Base-by-base conservation (phyloP, 148 eudicot genomes). In the Suaeda aralocaspica region DNA sequence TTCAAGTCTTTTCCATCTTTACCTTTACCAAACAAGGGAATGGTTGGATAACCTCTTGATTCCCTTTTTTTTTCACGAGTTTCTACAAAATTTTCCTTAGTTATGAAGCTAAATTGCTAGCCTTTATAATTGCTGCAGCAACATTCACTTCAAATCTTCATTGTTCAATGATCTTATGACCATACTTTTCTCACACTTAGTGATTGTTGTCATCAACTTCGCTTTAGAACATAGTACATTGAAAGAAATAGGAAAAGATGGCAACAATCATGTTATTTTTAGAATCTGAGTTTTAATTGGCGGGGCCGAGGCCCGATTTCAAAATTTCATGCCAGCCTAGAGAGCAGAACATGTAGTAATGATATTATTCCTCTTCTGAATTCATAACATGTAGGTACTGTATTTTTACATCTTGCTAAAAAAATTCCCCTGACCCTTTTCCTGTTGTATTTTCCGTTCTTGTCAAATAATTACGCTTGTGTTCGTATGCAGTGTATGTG, bases 401-500 rank as follows among this genome's bases (percentile, higher is more conserved):
- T n/a, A n/a, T n/a, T n/a, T n/a, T n/a, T n/a, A n/a, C n/a, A n/a
- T n/a, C n/a, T n/a, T n/a, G n/a, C n/a, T n/a, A n/a, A n/a, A 49
- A 30, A 30, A 48, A 28, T 34, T 41, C 64, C 44, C 19, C 22
- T 14, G 22, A n/a, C 21, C 21, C 22, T 39, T 49, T 22, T 52
- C 59, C 9, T 21, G 72, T 45, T 50, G 24, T 34, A 22, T 33
- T 1, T 4, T 64, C 8, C 44, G 21, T 34, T 15, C 53, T 14
- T 25, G 30, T 15, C 10, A 41, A 59, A 34, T 5, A 22, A n/a
- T 9, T 51, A 14, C 21, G 67, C 67, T 63, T 22, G 48, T 46
- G 25, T 49, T 25, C 41, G 15, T 53, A 76, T 77, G 53, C 83
- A 91, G 96, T 91, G 96, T 69, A 79, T 91, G 91, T 90, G 96